phyloP scores from a whole-genome alignment of 352 stramenopile genomes.

The Phytophthora cactorum region DNA sequence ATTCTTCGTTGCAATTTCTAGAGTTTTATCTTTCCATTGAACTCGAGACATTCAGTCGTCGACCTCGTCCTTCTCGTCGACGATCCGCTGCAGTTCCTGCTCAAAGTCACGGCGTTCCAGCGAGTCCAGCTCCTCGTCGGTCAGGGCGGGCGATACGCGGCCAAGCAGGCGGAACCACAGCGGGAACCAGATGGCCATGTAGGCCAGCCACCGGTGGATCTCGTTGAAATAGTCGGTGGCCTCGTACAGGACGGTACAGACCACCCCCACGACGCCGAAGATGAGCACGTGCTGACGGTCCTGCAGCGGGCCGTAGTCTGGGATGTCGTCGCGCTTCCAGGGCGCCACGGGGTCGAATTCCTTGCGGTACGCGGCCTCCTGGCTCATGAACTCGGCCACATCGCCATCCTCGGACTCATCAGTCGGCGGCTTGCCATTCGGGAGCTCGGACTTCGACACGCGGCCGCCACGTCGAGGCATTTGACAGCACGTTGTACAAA shows the following conservation, averaged over 20 bases:
- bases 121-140: conserved; percentile 62
- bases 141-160: conserved; percentile 66
- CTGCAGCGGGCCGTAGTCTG: conserved; percentile 74
- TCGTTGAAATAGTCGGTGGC: conserved; percentile 76
- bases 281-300: conserved; percentile 69
- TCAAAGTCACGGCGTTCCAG: conserved; percentile 57
- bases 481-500: neutral
- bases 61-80: conserved; percentile 44
- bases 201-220: conserved; percentile 74
- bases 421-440: conserved; percentile 15
- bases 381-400: conserved; percentile 44
- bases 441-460: conserved; percentile 25
- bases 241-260: conserved; percentile 77
- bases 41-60: conserved; percentile 34
- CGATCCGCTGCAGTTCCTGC: conserved; percentile 53
- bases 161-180: conserved; percentile 80
- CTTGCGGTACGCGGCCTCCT: conserved; percentile 66
- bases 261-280: conserved; percentile 72
- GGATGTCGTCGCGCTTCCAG: conserved; percentile 83
- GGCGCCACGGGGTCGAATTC: conserved; percentile 79
- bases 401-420: conserved; percentile 21
- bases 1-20: conserved; percentile 26
- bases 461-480: conserved; percentile 26
- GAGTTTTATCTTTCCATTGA: conserved; percentile 5
- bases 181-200: conserved; percentile 82